Conservation (phyloP, 768 basidiomycete genomes). For the Paxillus rubicundulus region DNA sequence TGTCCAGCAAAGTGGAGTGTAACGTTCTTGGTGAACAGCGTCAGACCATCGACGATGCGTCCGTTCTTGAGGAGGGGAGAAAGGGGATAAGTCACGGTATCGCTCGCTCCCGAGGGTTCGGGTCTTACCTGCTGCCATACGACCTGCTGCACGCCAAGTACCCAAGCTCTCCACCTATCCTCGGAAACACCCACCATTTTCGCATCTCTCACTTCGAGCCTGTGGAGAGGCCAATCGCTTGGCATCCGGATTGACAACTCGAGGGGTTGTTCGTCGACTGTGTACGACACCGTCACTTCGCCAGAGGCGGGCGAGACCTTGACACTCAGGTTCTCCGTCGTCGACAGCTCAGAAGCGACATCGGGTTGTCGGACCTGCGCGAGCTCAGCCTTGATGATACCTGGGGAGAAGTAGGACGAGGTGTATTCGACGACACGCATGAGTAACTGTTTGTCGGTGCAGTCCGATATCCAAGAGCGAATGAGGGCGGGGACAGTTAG, state of each 20-base stretch:
- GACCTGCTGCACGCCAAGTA: slow-evolving; percentile 87
- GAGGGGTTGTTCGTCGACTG: slow-evolving; percentile 90
- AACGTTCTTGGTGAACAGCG: slow-evolving; percentile 93
- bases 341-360: slow-evolving; percentile 46
- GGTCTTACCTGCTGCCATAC: slow-evolving; percentile 77
- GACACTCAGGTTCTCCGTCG: slow-evolving; percentile 76
- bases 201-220: slow-evolving; percentile 84
- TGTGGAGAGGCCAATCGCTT: slow-evolving; percentile 84
- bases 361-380: slow-evolving; percentile 61
- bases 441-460: slow-evolving; percentile 88
- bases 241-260: slow-evolving; percentile 89
- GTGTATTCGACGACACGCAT: slow-evolving; percentile 75
- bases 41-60: slow-evolving; percentile 81
- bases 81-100: neutral
- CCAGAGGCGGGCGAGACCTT: slow-evolving; percentile 70
- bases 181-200: slow-evolving; percentile 86
- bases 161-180: slow-evolving; percentile 90
- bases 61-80: slow-evolving; percentile 61
- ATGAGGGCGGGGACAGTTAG: slow-evolving; percentile 82
- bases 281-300: slow-evolving; percentile 82
- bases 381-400: slow-evolving; percentile 83
- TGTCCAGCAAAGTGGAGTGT: slow-evolving; percentile 91
- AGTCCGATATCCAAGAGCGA: slow-evolving; percentile 79
- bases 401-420: slow-evolving; percentile 81
- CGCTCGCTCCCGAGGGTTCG: slow-evolving; percentile 2